Base-by-base conservation (phyloP, 495 filamentous ascomycete species). In the Penicillium coprophilum region DNA sequence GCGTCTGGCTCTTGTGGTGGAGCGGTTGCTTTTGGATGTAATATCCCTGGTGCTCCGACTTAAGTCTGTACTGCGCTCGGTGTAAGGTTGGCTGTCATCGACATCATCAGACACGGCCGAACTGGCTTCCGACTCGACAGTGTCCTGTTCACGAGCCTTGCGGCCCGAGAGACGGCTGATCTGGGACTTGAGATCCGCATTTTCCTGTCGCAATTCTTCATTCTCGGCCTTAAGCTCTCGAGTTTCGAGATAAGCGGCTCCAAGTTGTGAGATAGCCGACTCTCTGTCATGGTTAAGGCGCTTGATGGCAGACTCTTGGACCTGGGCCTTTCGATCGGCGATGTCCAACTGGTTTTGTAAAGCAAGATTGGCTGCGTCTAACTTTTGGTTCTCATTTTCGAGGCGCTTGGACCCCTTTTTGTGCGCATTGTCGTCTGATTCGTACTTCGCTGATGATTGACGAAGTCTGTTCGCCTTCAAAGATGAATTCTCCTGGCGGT, bases 281-380 rank as follows among this genome's bases (percentile, higher is more conserved):
- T 89, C 85, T 38, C 86, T 77, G 53, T 90, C 87, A 36, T 80
- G 76, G 43, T 79, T 83, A 38, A 88, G 66, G 28, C 82, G 82
- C 54, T 82, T 82, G 39, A 85, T 67, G 6, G 80, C 74, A 17
- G 82, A 79, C 49, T 88, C 84, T n/a, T 83, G 69, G 8, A 84
- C 76, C 46, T 85, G 74, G 6, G 77, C 58, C 62, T 85, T 85
- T 32, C 85, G 79, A 48, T 85, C 79, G 20, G 83, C 66, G 28
- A 80, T 71, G 32, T 89, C 85, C 10, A 88, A 62, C 36, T 80
- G 78, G 17, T 77, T 76, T 50, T 85, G 82, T 20, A 88, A 67
- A 9, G 77, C 72, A 43, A 85, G 67, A 21, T 87, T 76, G 32
- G 75, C 73, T n/a, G 78, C 65, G 69, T 89, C 82, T 20, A 88